Conservation (phyloP, 129 eudicot species). For the Helianthus tuberosus region DNA sequence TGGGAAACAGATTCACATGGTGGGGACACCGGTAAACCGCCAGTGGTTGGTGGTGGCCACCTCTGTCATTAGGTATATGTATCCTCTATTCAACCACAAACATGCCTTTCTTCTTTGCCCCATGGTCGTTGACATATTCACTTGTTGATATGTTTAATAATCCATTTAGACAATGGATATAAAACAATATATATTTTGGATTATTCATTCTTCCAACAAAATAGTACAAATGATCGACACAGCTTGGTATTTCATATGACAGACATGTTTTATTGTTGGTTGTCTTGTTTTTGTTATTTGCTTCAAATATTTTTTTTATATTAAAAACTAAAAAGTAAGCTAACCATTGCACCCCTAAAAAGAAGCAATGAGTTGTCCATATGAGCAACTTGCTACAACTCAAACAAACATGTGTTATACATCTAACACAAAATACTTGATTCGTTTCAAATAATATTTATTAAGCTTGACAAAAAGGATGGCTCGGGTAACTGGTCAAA, state of each 20-base stretch:
- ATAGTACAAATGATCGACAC: slow-evolving; percentile 16
- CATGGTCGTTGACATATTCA: slow-evolving; percentile 42
- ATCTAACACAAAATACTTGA: background rate
- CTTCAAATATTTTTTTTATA: background rate
- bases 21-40: slow-evolving; percentile 36
- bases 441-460: background rate
- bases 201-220: slow-evolving; percentile 14
- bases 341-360: background rate
- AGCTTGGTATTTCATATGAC: slow-evolving; percentile 5
- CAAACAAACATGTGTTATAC: background rate
- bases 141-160: slow-evolving; percentile 14
- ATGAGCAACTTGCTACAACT: background rate
- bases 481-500: no score
- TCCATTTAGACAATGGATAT: slow-evolving; percentile 15
- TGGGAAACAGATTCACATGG: slow-evolving; percentile 39
- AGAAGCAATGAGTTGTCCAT: background rate
- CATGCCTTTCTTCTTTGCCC: slow-evolving; percentile 38
- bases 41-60: slow-evolving; percentile 27
- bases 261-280: slow-evolving; percentile 18
- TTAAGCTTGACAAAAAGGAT: no score
- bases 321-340: background rate
- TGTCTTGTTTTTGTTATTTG: background rate
- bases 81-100: slow-evolving; percentile 32
- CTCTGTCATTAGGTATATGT: slow-evolving; percentile 14
- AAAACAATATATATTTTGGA: slow-evolving; percentile 20